These are phyloP conservation scores for Grifola frondosa DNA, from an alignment of 1,284 basidiomycete species.

Conservation along the genomic window DNA sequence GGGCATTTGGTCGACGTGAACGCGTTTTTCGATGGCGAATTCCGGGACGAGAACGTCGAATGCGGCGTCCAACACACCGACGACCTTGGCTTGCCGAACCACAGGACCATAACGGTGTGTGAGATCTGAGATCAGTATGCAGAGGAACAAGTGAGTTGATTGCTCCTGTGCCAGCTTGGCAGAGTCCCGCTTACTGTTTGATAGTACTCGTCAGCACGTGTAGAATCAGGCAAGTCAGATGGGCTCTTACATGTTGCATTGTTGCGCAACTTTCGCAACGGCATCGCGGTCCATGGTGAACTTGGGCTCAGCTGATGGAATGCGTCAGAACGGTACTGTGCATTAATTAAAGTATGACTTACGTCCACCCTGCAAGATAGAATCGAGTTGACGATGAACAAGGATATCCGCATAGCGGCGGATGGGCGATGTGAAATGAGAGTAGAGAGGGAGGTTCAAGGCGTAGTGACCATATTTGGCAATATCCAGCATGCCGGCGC, in stretches of 20 bases:
- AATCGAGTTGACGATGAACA: slow-evolving; percentile 95
- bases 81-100: slow-evolving; percentile 88
- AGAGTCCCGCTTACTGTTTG: slow-evolving; percentile 80
- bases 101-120: slow-evolving; percentile 95
- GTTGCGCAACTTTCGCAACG: slow-evolving; percentile 95
- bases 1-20: slow-evolving; percentile 98
- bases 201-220: too few species aligned
- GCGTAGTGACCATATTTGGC: slow-evolving; percentile 97
- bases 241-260: slow-evolving; percentile 93
- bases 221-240: too few species aligned
- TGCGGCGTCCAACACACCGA: slow-evolving; percentile 91
- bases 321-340: slow-evolving; percentile 4
- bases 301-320: slow-evolving; percentile 65
- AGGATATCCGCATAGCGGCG: slow-evolving; percentile 93
- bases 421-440: slow-evolving; percentile 95
- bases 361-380: slow-evolving; percentile 77
- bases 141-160: slow-evolving; percentile 93
- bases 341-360: slow-evolving; percentile 22
- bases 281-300: slow-evolving; percentile 97
- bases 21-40: slow-evolving; percentile 97
- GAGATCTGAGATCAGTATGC: slow-evolving; percentile 89
- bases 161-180: slow-evolving; percentile 94
- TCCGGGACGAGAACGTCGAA: slow-evolving; percentile 95
- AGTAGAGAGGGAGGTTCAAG: slow-evolving; percentile 90
- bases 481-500: slow-evolving; percentile 98